Evolutionary conservation across 441 rosid genomes (phyloP), one percentile per base, ranked within the genome.

Genomic region (Croton setiger): DNA sequence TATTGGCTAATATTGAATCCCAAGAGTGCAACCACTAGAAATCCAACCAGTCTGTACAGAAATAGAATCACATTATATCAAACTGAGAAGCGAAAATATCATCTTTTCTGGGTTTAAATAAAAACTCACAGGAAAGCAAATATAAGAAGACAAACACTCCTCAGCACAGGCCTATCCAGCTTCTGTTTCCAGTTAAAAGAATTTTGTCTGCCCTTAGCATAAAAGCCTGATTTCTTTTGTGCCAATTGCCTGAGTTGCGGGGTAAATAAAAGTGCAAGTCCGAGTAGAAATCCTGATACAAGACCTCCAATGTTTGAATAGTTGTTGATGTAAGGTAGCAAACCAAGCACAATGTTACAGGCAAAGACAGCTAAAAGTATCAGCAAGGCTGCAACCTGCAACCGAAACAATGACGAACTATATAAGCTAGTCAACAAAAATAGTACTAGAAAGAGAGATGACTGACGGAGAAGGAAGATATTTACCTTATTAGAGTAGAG

Each of bases 271-370:
- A 91, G 81, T 60, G 76, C 84, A 60, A 91, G 74, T 35, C 98
- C 98, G 52, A 93, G 92, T 51, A 91, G 85, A 52, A 84, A 61
- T 65, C 97, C 97, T 21, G 97, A 84, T 59, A 87, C 41, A 72
- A 93, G 77, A 51, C 96, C 96, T 20, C 95, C 98, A 55, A 87
- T 81, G 74, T 80, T 89, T n/a, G 96, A 80, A 66, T 87, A 91
- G 69, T 88, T 93, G 81, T 80, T 87, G 36, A 84, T 58, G 65
- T 77, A 85, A 44, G 97, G 97, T 39, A 93, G 88, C 81, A 91
- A 81, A 18, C 98, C 93, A 57, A 89, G 70, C 68, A 78, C 76
- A 67, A 88, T 80, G 75, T 93, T 89, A 76, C 83, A 74, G 9
- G 66, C 39, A 69, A 78, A 74, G 78, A 88, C 71, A 52, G 76